Conservation (phyloP, 177 flowering plant species). For the Vitis hybrid region DNA sequence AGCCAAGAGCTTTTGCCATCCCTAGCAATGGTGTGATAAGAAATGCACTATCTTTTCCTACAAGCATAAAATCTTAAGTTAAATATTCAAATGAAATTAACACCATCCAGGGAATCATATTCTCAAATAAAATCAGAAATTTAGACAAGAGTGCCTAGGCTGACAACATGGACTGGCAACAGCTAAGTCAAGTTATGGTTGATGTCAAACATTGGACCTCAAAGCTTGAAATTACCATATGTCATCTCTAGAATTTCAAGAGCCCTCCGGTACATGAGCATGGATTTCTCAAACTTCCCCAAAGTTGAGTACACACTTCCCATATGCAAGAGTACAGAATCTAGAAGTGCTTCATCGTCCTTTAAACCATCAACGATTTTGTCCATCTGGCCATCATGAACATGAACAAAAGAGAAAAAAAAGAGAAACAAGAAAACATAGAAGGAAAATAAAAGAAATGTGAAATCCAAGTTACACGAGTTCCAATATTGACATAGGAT, state of each 20-base stretch:
- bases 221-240: constrained; percentile 55
- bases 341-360: constrained; percentile 64
- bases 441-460: background rate
- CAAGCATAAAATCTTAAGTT: background rate
- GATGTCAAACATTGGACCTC: background rate
- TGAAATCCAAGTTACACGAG: background rate
- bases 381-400: constrained; percentile 43
- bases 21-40: constrained; percentile 75
- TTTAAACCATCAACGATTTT: constrained; percentile 43
- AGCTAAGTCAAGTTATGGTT: too few species aligned
- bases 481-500: too few species aligned
- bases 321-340: constrained; percentile 79
- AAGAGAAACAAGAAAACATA: background rate
- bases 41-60: constrained; percentile 58
- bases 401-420: constrained; percentile 9
- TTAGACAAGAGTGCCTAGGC: background rate
- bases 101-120: background rate
- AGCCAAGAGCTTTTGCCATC: constrained; percentile 64
- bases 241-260: constrained; percentile 49
- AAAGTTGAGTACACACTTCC: constrained; percentile 76
- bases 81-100: background rate
- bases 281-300: constrained; percentile 65
- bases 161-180: background rate
- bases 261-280: constrained; percentile 48
- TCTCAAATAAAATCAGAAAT: background rate